These are phyloP conservation scores for Lactarius deliciosus DNA, from an alignment of 768 basidiomycete species.

Conservation along the genomic window DNA sequence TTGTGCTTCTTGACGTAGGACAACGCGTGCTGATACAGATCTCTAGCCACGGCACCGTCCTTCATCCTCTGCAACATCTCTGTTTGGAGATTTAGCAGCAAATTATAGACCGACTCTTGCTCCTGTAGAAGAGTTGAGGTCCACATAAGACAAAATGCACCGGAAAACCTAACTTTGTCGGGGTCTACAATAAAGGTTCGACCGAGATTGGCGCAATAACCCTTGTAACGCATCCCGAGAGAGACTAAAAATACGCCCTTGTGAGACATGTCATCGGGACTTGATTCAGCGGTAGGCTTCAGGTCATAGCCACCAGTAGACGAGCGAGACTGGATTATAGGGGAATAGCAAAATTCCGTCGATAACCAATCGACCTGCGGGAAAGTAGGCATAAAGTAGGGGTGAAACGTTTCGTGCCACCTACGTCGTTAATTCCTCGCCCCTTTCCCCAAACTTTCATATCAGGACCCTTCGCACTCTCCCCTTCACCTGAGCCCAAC, in stretches of 20 bases:
- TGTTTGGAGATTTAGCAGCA: conserved; percentile 74
- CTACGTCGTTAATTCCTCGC: conserved; percentile 69
- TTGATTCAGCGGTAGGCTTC: conserved; percentile 82
- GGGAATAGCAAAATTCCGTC: conserved; percentile 91
- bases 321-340: conserved; percentile 93
- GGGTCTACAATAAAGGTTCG: conserved; percentile 96
- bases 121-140: conserved; percentile 49
- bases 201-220: conserved; percentile 90
- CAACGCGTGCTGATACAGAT: conserved; percentile 78
- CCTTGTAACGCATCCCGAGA: conserved; percentile 88
- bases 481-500: conserved; percentile 81
- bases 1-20: conserved; percentile 72
- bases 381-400: conserved; percentile 19
- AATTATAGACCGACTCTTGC: conserved; percentile 85
- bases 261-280: conserved; percentile 76
- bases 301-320: conserved; percentile 85
- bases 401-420: conserved; percentile 34
- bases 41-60: conserved; percentile 72
- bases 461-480: conserved; percentile 78
- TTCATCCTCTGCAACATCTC: conserved; percentile 75
- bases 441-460: conserved; percentile 89
- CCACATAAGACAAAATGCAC: conserved; percentile 4
- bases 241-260: conserved; percentile 87
- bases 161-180: conserved; percentile 56
- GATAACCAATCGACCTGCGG: conserved; percentile 82